Evolutionary conservation across 75 land plant genomes (phyloP).

Genomic region (Cryptomeria japonica): DNA sequence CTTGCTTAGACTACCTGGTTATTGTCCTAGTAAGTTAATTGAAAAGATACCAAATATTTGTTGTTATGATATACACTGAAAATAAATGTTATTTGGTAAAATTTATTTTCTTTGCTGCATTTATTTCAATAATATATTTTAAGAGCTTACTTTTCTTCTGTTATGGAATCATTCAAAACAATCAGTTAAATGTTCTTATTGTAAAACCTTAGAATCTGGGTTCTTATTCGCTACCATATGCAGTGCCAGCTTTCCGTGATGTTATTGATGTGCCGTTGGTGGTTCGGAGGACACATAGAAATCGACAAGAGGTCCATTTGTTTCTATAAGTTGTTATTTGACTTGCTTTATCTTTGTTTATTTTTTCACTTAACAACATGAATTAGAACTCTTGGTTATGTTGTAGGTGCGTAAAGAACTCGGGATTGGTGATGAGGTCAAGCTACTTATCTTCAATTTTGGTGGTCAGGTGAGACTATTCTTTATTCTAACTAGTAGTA

Average conservation of each 20-base stretch:
- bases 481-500: background rate
- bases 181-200: background rate
- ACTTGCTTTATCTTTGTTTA: background rate
- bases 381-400: background rate
- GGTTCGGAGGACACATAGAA: conserved; percentile 78
- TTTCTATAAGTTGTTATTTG: background rate
- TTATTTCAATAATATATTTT: background rate
- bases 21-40: conserved; percentile 85
- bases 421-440: conserved; percentile 75
- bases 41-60: background rate
- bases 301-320: conserved; percentile 70
- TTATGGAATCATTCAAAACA: background rate
- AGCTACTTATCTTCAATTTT: conserved; percentile 85
- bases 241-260: conserved; percentile 99
- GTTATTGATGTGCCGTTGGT: conserved; percentile 96
- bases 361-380: background rate
- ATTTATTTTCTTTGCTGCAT: no score
- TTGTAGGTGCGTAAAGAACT: conserved; percentile 88
- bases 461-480: conserved; percentile 85
- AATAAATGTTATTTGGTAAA: background rate
- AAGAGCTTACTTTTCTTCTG: background rate
- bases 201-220: background rate
- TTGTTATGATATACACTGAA: background rate
- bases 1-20: conserved; percentile 91
- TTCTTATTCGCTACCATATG: conserved; percentile 14